Evolutionary conservation across 768 basidiomycete genomes (phyloP).

Genomic region (Mycena latifolia): DNA sequence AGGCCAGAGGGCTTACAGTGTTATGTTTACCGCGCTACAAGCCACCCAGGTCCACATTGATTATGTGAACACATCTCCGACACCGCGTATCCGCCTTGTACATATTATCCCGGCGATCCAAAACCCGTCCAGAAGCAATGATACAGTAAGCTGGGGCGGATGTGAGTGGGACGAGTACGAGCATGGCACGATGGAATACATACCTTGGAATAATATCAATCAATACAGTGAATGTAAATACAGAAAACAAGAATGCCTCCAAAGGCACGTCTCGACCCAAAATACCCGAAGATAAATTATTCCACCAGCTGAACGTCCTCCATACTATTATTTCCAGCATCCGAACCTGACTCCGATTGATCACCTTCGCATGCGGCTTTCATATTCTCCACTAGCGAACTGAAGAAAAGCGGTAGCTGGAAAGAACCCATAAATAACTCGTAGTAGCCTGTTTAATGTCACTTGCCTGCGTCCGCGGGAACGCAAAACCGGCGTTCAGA

Average conservation of each 20-base stretch:
- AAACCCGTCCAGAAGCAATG: too few species aligned
- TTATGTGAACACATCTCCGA: conserved; percentile 1
- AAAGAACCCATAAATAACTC: background rate
- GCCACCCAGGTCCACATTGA: background rate
- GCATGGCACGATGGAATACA: too few species aligned
- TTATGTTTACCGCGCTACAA: conserved; percentile 3
- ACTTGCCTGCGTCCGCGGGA: conserved; percentile 66
- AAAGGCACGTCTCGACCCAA: background rate
- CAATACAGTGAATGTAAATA: conserved; percentile 26
- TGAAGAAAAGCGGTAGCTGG: conserved; percentile 34
- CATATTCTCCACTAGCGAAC: conserved; percentile 28
- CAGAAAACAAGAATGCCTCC: background rate
- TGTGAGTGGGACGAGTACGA: too few species aligned
- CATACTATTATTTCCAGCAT: conserved; percentile 18
- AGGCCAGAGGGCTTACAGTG: conserved; percentile 3
- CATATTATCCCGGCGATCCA: too few species aligned
- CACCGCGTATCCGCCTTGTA: too few species aligned
- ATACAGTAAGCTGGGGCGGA: too few species aligned
- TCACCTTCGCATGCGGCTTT: conserved; percentile 30
- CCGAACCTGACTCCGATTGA: conserved; percentile 9
- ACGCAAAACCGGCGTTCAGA: conserved; percentile 74
- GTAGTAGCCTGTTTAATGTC: too few species aligned
- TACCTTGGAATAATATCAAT: background rate
- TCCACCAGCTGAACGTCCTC: conserved; percentile 26
- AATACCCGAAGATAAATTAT: conserved; percentile 6